Percentiles rank a stretch among this genome's conserved stretches.
phyloP scores from a whole-genome alignment of 106 monocot species.

The Chionographis japonica region DNA sequence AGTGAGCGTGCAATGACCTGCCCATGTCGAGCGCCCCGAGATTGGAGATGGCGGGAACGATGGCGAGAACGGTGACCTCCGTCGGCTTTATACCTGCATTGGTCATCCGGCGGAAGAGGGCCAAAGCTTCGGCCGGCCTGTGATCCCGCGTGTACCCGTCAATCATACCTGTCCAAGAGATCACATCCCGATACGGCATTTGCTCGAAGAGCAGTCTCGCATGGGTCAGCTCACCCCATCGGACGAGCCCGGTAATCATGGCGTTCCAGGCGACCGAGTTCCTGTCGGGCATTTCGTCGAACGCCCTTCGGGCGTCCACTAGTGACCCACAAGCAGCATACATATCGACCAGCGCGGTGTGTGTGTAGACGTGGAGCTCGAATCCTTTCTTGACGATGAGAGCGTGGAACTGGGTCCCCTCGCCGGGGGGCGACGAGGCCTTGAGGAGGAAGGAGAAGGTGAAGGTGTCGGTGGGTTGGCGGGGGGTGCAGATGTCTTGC shows the following conservation, averaged over 20 bases:
- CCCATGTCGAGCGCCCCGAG: slow-evolving; percentile 28
- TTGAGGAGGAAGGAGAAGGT: slow-evolving; percentile 63
- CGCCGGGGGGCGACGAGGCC: slow-evolving; percentile 3
- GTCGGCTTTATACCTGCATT: slow-evolving; percentile 30
- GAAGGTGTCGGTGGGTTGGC: slow-evolving; percentile 34
- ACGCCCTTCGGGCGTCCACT: slow-evolving; percentile 29
- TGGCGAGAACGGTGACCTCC: slow-evolving; percentile 61
- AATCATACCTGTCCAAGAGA: slow-evolving; percentile 79
- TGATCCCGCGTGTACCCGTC: slow-evolving; percentile 52
- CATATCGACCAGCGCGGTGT: slow-evolving; percentile 56
- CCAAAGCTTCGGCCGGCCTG: slow-evolving; percentile 25
- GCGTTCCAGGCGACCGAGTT: slow-evolving; percentile 71
- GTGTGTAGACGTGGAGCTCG: slow-evolving; percentile 45
- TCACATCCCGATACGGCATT: slow-evolving; percentile 50
- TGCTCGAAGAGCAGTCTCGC: slow-evolving; percentile 37
- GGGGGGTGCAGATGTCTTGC: neutral
- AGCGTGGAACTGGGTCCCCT: slow-evolving; percentile 45
- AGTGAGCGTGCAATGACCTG: slow-evolving; percentile 40
- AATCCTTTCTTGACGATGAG: slow-evolving; percentile 44
- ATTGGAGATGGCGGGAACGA: slow-evolving; percentile 52
- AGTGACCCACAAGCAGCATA: slow-evolving; percentile 34
- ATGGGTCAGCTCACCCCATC: slow-evolving; percentile 34
- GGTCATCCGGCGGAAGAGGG: slow-evolving; percentile 46
- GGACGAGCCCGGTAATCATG: slow-evolving; percentile 47
- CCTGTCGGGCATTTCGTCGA: slow-evolving; percentile 60